Evolutionary conservation across 306 rosid genomes (phyloP), one percentile per base, ranked within the genome.

Genomic region (Trifolium fragiferum): DNA sequence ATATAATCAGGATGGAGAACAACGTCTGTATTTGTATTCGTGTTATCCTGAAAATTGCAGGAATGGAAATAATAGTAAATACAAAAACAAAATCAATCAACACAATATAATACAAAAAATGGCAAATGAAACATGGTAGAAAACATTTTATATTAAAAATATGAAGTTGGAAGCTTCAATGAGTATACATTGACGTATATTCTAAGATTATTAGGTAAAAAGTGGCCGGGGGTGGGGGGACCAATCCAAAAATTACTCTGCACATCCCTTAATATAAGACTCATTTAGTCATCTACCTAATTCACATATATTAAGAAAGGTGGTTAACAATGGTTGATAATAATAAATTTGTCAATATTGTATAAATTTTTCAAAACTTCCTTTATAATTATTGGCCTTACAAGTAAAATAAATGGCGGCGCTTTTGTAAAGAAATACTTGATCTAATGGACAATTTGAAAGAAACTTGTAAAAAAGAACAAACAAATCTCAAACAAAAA

Each of bases 1-100:
- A 91, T 72, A 83, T 86, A 93, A 82, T 93, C 98, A 6, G 98
- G 97, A 85, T 66, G 79, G 57, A 93, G 96, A 72, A 93, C 86
- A 72, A 93, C 89, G 63, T 84, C 89, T 5, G 25, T 66, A 63
- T 85, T 75, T 5, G 25, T 66, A 63, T 85, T 75, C 69, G 41
- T n/a, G 44, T 80, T 85, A 75, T 86, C 97, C 98, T 93, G 92
- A 76, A 80, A 54, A 84, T 80, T 82, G 25, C 73, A 75, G 40
- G 74, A 84, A 76, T 40, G 40, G 60, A 41, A 71, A 76, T 23
- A 18, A 59, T 58, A 66, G 61, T 83, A 80, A 83, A 73, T 23
- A 35, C 66, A 55, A 55, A 61, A 68, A 46, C 15, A 57, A 81
- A 59, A n/a, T 19, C 55, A 81, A 72, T 15, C 64, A 15, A 60